Evolutionary conservation across 208 protist genomes (phyloP), one percentile per base, ranked within the genome.

Genomic region (Leishmania mexicana): DNA sequence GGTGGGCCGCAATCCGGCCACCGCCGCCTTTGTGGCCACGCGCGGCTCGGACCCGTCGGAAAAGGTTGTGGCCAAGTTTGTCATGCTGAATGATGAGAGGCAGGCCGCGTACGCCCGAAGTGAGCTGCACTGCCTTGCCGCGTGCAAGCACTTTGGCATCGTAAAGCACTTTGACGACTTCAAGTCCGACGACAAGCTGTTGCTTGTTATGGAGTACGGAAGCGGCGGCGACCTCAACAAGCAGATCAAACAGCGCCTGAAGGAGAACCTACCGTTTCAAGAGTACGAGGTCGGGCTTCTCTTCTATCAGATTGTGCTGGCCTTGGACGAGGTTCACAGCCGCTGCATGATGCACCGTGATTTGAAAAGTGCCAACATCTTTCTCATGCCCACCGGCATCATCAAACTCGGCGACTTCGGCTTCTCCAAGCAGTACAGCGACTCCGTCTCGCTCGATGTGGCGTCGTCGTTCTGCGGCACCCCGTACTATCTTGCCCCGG

Each of bases 401-500:
- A 90, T 97, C 78, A 98, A 98, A 68, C 89, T 98, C n/a, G 95
- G 92, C 21, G 95, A 98, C 84, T 98, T 98, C 83, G 93, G 93
- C 74, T 97, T 95, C 76, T 94, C 89, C 15, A 93, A 92, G 78
- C 92, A 95, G 85, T 97, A 95, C 88, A 91, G 83, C 54, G 92
- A 95, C 80, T 94, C 93, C 38, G 89, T 97, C 42, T 97, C 93
- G 13, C 78, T 92, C 64, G 91, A 92, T 60, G 93, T 97, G 40
- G 93, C 88, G 31, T 90, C 84, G 15, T 92, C 93, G 47, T 97
- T 97, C 84, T 97, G 94, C 78, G 96, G 95, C 64, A 97, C 94
- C n/a, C 96, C 97, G 3, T 98, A 98, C 84, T 99, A 98, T 85
- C 88, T 99, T n/a, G 92, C 94, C 13, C 97, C 97, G 6, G 96